Conservation (phyloP, 1,284 basidiomycete species). For the Moesziomyces globuligerus region DNA sequence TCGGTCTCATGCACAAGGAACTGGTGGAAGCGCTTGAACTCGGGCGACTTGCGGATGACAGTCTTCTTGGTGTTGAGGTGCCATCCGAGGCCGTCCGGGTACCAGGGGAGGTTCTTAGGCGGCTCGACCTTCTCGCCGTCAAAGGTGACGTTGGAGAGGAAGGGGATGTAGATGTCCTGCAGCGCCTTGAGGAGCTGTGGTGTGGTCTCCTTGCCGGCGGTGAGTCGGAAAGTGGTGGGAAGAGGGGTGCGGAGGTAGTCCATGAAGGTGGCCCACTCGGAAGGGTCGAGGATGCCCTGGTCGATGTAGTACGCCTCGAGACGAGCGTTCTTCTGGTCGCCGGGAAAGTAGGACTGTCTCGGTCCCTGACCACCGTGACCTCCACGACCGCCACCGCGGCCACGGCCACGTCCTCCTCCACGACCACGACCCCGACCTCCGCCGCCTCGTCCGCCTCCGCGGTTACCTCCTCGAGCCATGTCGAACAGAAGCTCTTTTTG, state of each 20-base stretch:
- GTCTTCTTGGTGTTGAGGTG: constrained; percentile 92
- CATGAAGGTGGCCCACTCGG: constrained; percentile 83
- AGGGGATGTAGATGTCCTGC: constrained; percentile 76
- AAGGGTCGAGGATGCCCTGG: constrained; percentile 58
- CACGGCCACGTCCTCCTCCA: constrained; percentile 29
- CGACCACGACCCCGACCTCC: constrained; percentile 34
- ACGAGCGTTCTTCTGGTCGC: constrained; percentile 44
- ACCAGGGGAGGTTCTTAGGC: constrained; percentile 89
- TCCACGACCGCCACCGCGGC: constrained; percentile 31
- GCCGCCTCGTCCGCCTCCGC: constrained; percentile 31
- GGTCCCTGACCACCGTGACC: constrained; percentile 18
- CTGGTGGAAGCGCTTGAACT: constrained; percentile 94
- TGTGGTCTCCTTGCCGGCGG: constrained; percentile 68
- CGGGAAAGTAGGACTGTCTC: constrained; percentile 19
- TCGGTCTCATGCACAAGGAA: constrained; percentile 99
- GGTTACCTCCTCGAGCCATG: constrained; percentile 45
- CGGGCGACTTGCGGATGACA: constrained; percentile 86
- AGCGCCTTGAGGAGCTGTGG: constrained; percentile 61
- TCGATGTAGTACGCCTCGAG: constrained; percentile 65
- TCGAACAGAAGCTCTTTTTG: no score
- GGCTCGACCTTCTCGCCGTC: constrained; percentile 77
- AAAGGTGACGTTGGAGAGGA: constrained; percentile 78
- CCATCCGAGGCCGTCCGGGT: constrained; percentile 93
- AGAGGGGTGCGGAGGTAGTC: constrained; percentile 77
- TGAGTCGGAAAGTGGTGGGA: constrained; percentile 93